Evolutionary conservation across 306 rosid species (phyloP), one percentile per base, ranked within the genome.

Genomic region (Dalbergia oliveri): DNA sequence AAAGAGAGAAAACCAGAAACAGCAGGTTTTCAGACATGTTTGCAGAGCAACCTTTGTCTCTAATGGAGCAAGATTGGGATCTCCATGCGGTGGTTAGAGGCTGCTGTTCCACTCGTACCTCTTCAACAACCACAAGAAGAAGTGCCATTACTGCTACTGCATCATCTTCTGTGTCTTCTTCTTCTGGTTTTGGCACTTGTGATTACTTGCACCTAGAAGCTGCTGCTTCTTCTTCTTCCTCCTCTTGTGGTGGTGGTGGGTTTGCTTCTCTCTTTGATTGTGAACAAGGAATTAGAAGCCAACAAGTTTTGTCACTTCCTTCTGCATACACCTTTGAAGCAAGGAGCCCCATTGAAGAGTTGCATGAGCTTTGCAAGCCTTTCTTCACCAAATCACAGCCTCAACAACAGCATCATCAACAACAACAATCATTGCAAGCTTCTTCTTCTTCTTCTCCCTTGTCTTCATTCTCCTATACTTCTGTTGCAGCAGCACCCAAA

Each of bases 71-170:
- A 70, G 98, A 94, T 88, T 94, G 98, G 98, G 98, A 90, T 88
- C 98, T 94, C 31, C 89, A 92, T 21, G 98, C 98, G 57, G 97
- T 94, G 59, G 98, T 94, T 66, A 82, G 97, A 85, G 97, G 98
- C 76, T 94, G 93, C 83, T 56, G 92, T 83, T 56, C 87, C 78
- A 14, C 82, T 62, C 13, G 74, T 5, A 60, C 87, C 33, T 18
- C 92, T 56, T 31, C 79, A 63, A 9, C 53, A 31, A 4, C 77
- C 68, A n/a, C 66, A 9, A 21, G 19, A 31, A 11, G 31, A 26
- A 26, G 31, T 26, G 31, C 68, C 70, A 11, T 57, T 4, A 16
- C 82, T 15, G 11, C 74, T 11, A 1, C 78, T 0, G 0, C 75
- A 6, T 9, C 76, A 11, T 60, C 79, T 53, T 43, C 83, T 34